Base-by-base conservation (phyloP, 169 alveolate genomes). In the Cryptosporidium parvum region DNA sequence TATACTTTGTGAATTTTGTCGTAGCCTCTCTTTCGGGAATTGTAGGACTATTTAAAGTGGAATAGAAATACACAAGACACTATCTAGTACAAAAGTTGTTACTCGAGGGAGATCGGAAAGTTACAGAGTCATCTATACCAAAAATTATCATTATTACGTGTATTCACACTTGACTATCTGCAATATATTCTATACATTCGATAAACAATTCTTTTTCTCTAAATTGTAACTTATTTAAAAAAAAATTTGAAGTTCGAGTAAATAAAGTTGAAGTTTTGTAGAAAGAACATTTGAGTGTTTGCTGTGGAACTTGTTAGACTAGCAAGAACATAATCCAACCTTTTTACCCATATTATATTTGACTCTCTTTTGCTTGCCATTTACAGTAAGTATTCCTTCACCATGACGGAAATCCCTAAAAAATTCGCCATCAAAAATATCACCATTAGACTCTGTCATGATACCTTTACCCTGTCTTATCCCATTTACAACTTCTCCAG, bases 391-490 rank as follows among this genome's bases (percentile, higher is more conserved):
- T 14, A 51, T 23, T 18, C 89, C 89, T 9, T 80, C 89, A 8
- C 89, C 89, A 23, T 80, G 89, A 35, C 89, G 73, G 48, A 80
- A 59, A 61, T 80, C 89, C 21, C 89, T 80, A 29, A 80, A 80
- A 39, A 97, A 97, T 86, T 96, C 93, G 3, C 98, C 98, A 86
- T 95, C 98, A 89, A 95, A 97, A 70, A 93, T 93, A 58, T 96
- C 97, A 23, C 97, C 98, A 91, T 96, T 96, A 35, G 69, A 31
- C 42, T 86, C 86, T 12, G 80, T 68, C 85, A 92, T 62, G 8
- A 67, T 37, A 10, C 94, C 94, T 70, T 45, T 61, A 10, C 94
- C 94, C 35, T 92, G 93, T 14, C 86, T 85, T 59, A 80, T 80
- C 45, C 89, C 89, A 70, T 86, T 80, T 59, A 86, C 91, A 71